Percentiles rank a stretch among this genome's conserved stretches.
Evolutionary conservation across 176 grass and related monocot species (phyloP).

Genomic region (Triticum monococcum): DNA sequence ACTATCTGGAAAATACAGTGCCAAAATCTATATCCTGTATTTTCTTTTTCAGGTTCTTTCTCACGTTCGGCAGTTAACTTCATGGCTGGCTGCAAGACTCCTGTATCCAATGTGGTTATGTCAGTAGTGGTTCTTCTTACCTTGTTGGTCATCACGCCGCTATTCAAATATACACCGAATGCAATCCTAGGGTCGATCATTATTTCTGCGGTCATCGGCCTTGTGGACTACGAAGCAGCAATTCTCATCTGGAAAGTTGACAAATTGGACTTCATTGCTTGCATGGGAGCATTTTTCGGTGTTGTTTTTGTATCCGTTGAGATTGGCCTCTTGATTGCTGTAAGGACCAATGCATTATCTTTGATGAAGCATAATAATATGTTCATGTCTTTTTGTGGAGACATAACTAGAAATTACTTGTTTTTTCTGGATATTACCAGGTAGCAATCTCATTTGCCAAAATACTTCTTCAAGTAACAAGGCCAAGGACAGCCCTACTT

Average conservation of each 20-base stretch:
- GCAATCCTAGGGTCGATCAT: constrained; percentile 84
- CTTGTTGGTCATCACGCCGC: constrained; percentile 80
- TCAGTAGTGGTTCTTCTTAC: constrained; percentile 82
- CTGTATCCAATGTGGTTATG: constrained; percentile 90
- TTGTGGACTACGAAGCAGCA: constrained; percentile 81
- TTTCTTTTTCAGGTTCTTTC: constrained; percentile 71
- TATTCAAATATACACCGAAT: constrained; percentile 97
- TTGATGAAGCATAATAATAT: neutral
- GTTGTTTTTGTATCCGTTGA: constrained; percentile 83
- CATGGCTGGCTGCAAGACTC: constrained; percentile 88
- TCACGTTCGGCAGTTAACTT: constrained; percentile 95
- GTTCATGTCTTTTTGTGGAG: neutral
- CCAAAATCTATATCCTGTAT: constrained; percentile 15
- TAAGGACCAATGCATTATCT: constrained; percentile 41
- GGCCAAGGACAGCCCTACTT: constrained; percentile 81
- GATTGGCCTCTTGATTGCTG: constrained; percentile 88
- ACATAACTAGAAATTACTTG: constrained; percentile 13
- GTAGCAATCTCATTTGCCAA: constrained; percentile 88
- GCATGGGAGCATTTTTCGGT: constrained; percentile 94
- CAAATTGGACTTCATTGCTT: constrained; percentile 93
- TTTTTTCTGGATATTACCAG: constrained; percentile 34
- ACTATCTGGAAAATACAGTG: neutral
- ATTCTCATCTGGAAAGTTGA: constrained; percentile 96
- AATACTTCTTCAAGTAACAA: constrained; percentile 98
- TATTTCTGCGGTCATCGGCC: constrained; percentile 75